Percentiles rank a stretch among this genome's conserved stretches.
These are phyloP conservation scores for Bruguiera parviflora DNA, from an alignment of 345 rosid species.

Conservation along the genomic window DNA sequence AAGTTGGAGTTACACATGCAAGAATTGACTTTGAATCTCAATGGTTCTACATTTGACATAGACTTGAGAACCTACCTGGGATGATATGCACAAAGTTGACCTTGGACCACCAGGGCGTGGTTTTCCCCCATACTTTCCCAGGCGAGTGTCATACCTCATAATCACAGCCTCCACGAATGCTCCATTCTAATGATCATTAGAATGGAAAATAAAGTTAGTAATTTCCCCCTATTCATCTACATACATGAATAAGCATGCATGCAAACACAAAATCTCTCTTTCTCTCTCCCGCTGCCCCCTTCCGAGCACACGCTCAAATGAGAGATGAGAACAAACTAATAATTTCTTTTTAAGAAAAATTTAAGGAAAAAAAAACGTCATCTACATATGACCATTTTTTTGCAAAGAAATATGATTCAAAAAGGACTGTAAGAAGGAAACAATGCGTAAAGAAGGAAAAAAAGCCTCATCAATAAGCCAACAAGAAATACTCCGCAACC, in stretches of 20 bases:
- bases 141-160: slow-evolving; percentile 81
- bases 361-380: not conserved
- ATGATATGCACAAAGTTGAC: slow-evolving; percentile 84
- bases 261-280: not conserved
- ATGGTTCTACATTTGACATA: not conserved
- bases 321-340: not conserved
- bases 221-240: not conserved
- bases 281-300: too few species aligned
- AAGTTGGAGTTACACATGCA: not conserved
- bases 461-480: not conserved
- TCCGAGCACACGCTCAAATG: not conserved
- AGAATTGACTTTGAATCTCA: not conserved
- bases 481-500: not conserved
- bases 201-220: slow-evolving; percentile 2
- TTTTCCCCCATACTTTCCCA: slow-evolving; percentile 81
- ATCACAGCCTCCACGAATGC: slow-evolving; percentile 92
- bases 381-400: too few species aligned
- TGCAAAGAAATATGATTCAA: too few species aligned
- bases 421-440: too few species aligned
- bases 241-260: not conserved
- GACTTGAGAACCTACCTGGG: slow-evolving; percentile 53
- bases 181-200: slow-evolving; percentile 48
- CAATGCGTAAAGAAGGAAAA: not conserved
- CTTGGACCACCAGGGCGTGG: slow-evolving; percentile 84
- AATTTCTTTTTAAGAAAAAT: not conserved